Conservation (phyloP, 73 alveolate genomes). For the Paramecium sexaurelia region DNA sequence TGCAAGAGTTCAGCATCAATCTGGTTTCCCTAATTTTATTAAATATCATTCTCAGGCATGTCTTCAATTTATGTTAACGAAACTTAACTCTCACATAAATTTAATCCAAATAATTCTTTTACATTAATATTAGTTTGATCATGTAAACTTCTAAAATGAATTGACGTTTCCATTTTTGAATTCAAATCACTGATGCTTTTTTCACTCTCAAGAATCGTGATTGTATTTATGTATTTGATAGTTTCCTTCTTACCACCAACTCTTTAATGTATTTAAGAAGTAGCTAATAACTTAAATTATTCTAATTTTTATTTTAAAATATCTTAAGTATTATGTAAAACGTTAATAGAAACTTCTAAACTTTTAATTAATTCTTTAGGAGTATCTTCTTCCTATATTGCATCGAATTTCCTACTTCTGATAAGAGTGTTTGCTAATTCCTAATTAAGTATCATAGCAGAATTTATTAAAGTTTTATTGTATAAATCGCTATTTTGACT, state of each 20-base stretch:
- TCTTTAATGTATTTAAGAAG: not conserved
- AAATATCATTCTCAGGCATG: not conserved
- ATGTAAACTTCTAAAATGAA: not conserved
- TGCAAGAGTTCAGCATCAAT: constrained; percentile 21
- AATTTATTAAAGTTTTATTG: not conserved
- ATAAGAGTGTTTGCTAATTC: not conserved
- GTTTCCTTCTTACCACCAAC: not conserved
- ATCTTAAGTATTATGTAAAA: not conserved
- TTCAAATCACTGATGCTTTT: not conserved
- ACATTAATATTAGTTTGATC: not conserved
- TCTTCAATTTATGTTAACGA: constrained; percentile 8
- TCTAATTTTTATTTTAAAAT: not conserved
- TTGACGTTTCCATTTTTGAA: not conserved
- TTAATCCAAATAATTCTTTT: not conserved
- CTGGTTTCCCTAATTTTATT: not conserved
- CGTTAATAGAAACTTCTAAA: not conserved
- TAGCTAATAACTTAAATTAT: not conserved
- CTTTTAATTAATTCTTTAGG: not conserved
- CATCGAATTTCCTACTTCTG: not conserved
- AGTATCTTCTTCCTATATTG: not conserved
- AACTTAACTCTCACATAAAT: not conserved
- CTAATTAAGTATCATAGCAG: constrained; percentile 29
- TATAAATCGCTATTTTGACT: not conserved
- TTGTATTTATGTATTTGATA: not conserved
- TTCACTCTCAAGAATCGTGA: not conserved